These are phyloP conservation scores for Moesziomyces parantarcticus DNA, from an alignment of 1,284 basidiomycete genomes.

Conservation along the genomic window DNA sequence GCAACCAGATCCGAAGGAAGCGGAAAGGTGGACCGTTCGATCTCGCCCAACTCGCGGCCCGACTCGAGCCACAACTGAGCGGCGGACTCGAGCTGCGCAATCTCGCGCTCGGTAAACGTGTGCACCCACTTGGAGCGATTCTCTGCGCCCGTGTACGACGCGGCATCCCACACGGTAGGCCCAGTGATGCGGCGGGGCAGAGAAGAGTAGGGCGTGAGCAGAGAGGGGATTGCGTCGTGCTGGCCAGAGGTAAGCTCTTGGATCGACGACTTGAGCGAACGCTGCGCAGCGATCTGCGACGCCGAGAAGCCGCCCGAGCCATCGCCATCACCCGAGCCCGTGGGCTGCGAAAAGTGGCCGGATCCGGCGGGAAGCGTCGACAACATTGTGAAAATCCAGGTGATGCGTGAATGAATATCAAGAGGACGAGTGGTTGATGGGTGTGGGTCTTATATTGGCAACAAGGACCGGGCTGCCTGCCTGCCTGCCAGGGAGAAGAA, in stretches of 20 bases:
- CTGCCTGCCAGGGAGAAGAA: not conserved
- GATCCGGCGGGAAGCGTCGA: conserved; percentile 29
- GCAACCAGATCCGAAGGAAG: conserved; percentile 47
- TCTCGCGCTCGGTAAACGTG: conserved; percentile 45
- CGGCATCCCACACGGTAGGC: conserved; percentile 58
- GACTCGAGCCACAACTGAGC: conserved; percentile 50
- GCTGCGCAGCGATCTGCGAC: conserved; percentile 50
- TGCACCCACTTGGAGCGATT: conserved; percentile 53
- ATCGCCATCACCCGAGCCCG: conserved; percentile 13
- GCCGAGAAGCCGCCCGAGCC: conserved; percentile 41
- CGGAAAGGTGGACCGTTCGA: conserved; percentile 58
- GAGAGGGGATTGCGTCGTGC: conserved; percentile 50
- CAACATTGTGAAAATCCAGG: conserved; percentile 16
- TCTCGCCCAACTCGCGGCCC: conserved; percentile 56
- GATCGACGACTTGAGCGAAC: conserved; percentile 46
- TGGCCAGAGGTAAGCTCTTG: conserved; percentile 62
- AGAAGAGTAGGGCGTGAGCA: conserved; percentile 61
- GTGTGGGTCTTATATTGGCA: not conserved
- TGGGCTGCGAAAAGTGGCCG: conserved; percentile 16
- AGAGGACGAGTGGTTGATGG: not conserved
- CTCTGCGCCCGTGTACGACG: conserved; percentile 60
- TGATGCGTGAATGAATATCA: not conserved
- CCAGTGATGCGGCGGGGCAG: conserved; percentile 68
- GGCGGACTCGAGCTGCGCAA: conserved; percentile 53
- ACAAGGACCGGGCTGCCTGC: not conserved